Percentiles rank a stretch among this genome's conserved stretches.
These are phyloP conservation scores for Nakazawaea peltata DNA, from an alignment of 805 yeast species.

Conservation along the genomic window DNA sequence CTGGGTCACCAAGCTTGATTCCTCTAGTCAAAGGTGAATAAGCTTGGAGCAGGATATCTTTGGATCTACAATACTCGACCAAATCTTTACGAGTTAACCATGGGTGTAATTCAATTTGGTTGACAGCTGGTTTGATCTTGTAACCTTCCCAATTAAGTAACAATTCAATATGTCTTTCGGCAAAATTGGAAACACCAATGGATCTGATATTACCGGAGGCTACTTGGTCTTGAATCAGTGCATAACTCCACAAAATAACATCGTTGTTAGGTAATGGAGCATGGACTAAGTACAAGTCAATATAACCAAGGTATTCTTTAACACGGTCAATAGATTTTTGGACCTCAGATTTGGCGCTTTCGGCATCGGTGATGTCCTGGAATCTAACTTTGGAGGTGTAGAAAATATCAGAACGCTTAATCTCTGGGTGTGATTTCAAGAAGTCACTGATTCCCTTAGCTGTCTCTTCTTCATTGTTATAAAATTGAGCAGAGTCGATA, in stretches of 20 bases:
- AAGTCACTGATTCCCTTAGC: conserved; percentile 48
- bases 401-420: conserved; percentile 29
- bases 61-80: conserved; percentile 30
- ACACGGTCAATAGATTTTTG: conserved; percentile 35
- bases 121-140: conserved; percentile 33
- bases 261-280: conserved; percentile 36
- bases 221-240: conserved; percentile 48
- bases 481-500: conserved; percentile 61
- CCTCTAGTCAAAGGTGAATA: conserved; percentile 61
- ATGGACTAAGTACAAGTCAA: conserved; percentile 48
- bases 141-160: conserved; percentile 38
- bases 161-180: conserved; percentile 47
- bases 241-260: conserved; percentile 38
- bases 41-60: conserved; percentile 49
- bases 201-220: conserved; percentile 37
- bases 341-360: conserved; percentile 21
- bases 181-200: conserved; percentile 63
- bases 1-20: conserved; percentile 32
- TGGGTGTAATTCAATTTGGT: conserved; percentile 45
- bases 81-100: conserved; percentile 40
- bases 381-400: conserved; percentile 30
- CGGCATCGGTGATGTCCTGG: conserved; percentile 6
- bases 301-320: conserved; percentile 37
- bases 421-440: conserved; percentile 15
- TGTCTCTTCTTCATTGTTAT: conserved; percentile 58